Evolutionary conservation across 2,329 filamentous ascomycete genomes (phyloP).

Genomic region (Colletotrichum siamense): DNA sequence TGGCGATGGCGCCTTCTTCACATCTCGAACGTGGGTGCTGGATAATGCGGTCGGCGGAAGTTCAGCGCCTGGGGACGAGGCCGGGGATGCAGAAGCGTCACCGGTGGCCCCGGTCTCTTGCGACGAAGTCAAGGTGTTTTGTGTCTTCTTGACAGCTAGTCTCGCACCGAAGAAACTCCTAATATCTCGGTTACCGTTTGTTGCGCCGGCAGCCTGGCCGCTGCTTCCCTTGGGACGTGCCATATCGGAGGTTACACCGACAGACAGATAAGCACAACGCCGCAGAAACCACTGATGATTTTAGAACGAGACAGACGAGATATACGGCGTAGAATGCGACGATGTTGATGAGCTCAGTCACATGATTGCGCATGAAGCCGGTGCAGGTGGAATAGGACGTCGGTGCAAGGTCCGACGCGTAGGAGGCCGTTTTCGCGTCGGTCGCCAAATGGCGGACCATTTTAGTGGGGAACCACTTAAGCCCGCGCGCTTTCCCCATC

Average conservation of each 20-base stretch:
- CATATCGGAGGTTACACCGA: neutral
- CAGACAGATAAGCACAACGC: neutral
- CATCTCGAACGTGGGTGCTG: neutral
- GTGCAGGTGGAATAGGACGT: neutral
- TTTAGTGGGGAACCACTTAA: constrained; percentile 16
- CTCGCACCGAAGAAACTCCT: constrained; percentile 6
- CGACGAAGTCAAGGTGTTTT: neutral
- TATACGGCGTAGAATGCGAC: neutral
- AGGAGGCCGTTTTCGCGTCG: constrained; percentile 12
- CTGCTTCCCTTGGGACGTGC: constrained; percentile 4
- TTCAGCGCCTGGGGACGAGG: neutral
- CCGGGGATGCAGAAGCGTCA: neutral
- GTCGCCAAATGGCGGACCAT: neutral
- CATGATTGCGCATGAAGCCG: neutral
- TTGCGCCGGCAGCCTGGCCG: neutral
- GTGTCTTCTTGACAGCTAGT: neutral
- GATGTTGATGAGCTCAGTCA: neutral
- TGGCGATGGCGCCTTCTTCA: neutral
- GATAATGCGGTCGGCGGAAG: neutral
- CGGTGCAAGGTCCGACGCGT: constrained; percentile 10
- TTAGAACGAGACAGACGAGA: neutral
- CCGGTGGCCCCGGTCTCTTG: neutral
- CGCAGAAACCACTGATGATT: neutral
- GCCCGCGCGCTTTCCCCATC: neutral
- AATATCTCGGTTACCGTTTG: constrained; percentile 7